Percentiles rank a stretch among this genome's conserved stretches.
phyloP scores from a whole-genome alignment of 2,329 filamentous ascomycete species.

The Blastomyces emzantsi region DNA sequence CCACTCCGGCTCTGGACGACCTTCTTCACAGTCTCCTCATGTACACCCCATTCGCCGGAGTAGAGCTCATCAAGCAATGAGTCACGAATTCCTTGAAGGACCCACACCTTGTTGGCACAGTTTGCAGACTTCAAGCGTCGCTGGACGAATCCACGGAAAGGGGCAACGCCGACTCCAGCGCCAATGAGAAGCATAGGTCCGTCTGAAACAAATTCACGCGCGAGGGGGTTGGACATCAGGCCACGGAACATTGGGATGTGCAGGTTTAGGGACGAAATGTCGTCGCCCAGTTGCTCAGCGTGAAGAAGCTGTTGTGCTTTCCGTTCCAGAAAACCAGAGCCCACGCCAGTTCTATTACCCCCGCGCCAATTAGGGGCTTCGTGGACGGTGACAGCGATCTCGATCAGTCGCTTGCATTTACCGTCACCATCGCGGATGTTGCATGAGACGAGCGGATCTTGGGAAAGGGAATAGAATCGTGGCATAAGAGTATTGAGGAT shows the following conservation, averaged over 20 bases:
- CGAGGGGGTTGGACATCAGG: slow-evolving; percentile 92
- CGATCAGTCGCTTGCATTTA: slow-evolving; percentile 69
- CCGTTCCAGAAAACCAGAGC: slow-evolving; percentile 87
- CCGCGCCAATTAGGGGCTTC: slow-evolving; percentile 71
- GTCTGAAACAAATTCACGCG: slow-evolving; percentile 82
- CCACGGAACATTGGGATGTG: slow-evolving; percentile 96
- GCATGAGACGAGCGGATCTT: slow-evolving; percentile 78
- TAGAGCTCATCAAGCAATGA: slow-evolving; percentile 93
- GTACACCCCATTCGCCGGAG: slow-evolving; percentile 89
- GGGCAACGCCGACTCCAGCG: slow-evolving; percentile 91
- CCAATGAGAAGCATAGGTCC: slow-evolving; percentile 97
- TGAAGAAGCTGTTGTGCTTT: slow-evolving; percentile 64
- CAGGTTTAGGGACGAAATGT: slow-evolving; percentile 49
- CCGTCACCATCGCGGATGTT: slow-evolving; percentile 59
- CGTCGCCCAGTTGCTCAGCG: slow-evolving; percentile 52
- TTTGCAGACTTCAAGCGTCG: slow-evolving; percentile 88
- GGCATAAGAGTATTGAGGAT: slow-evolving; percentile 86
- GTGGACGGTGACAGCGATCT: slow-evolving; percentile 95
- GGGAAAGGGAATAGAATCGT: slow-evolving; percentile 95
- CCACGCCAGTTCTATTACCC: slow-evolving; percentile 68
- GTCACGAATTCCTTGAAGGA: slow-evolving; percentile 89
- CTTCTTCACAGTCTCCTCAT: slow-evolving; percentile 77
- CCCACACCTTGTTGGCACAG: slow-evolving; percentile 97
- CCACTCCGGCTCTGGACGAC: slow-evolving; percentile 68
- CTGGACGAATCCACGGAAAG: slow-evolving; percentile 96